Conservation (phyloP, 257 asterid species). For the Solanum virginianum region DNA sequence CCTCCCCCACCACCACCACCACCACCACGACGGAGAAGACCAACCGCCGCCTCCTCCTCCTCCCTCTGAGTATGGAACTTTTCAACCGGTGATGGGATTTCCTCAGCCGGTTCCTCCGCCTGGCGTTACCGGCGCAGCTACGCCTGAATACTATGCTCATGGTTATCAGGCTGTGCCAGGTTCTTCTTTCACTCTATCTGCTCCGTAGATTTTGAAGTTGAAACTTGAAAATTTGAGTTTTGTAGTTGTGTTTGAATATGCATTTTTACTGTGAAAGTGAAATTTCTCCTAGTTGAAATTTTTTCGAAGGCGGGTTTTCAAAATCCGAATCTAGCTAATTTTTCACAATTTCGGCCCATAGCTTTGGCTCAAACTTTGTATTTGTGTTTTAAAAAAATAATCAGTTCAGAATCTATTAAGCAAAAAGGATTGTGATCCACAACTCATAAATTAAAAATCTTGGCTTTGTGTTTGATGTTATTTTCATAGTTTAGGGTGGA, state of each 20-base stretch:
- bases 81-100: conserved; percentile 62
- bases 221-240: background rate
- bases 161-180: conserved; percentile 91
- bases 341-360: background rate
- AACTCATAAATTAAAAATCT: background rate
- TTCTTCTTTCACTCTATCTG: background rate
- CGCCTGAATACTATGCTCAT: conserved; percentile 45
- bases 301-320: too few species aligned
- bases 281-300: background rate
- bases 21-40: background rate
- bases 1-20: conserved; percentile 2
- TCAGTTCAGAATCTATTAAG: background rate
- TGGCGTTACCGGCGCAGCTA: conserved; percentile 29
- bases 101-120: conserved; percentile 98
- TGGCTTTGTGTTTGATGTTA: background rate
- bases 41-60: conserved; percentile 25
- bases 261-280: background rate
- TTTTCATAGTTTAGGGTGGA: background rate
- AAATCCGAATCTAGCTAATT: too few species aligned
- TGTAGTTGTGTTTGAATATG: background rate
- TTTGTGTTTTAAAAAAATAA: too few species aligned
- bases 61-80: conserved; percentile 62
- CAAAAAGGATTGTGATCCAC: background rate
- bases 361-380: background rate
- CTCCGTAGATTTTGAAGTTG: background rate